Percentiles rank a stretch among this genome's conserved stretches.
phyloP scores from a whole-genome alignment of 768 basidiomycete species.

The Russula ochroleuca region DNA sequence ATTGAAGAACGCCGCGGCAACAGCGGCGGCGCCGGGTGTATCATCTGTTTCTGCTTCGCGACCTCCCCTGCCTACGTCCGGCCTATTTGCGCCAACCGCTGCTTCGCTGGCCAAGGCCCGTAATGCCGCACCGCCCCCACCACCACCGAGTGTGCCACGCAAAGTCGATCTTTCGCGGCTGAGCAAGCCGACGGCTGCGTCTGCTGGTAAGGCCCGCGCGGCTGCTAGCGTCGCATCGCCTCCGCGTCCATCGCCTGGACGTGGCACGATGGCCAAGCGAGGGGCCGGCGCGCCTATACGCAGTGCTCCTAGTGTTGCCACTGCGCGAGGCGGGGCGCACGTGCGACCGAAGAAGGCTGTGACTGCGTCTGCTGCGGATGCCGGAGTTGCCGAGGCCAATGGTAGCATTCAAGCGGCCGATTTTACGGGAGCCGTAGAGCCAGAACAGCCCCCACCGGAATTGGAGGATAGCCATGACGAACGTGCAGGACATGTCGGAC shows the following conservation, averaged over 20 bases:
- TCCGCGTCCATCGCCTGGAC: slow-evolving; percentile 30
- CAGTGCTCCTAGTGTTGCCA: slow-evolving; percentile 24
- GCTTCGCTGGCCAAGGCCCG: slow-evolving; percentile 72
- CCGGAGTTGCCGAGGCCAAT: slow-evolving; percentile 8
- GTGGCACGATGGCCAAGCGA: slow-evolving; percentile 31
- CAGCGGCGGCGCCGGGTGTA: neutral
- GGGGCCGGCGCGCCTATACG: slow-evolving; percentile 19
- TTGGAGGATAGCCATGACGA: slow-evolving; percentile 20
- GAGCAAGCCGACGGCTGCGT: slow-evolving; percentile 80
- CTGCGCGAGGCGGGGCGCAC: slow-evolving; percentile 31
- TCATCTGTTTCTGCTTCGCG: neutral
- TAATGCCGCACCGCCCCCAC: slow-evolving; percentile 46
- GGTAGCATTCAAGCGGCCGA: neutral
- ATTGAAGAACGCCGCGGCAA: slow-evolving; percentile 2
- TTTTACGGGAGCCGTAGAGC: slow-evolving; percentile 20
- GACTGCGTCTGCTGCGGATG: slow-evolving; percentile 9
- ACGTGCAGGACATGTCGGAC: slow-evolving; percentile 17
- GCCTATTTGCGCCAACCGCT: slow-evolving; percentile 78
- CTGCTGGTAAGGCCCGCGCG: slow-evolving; percentile 54
- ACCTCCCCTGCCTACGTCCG: slow-evolving; percentile 43
- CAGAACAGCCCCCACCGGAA: slow-evolving; percentile 26
- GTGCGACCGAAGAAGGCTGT: slow-evolving; percentile 29
- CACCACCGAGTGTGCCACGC: slow-evolving; percentile 51
- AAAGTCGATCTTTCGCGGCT: slow-evolving; percentile 55
- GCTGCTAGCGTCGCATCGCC: slow-evolving; percentile 28